A percentile compares a stretch with the other conserved stretches of the same genome.
Evolutionary conservation across 2,329 filamentous ascomycete species (phyloP).

Genomic region (Knoxdaviesia capensis): DNA sequence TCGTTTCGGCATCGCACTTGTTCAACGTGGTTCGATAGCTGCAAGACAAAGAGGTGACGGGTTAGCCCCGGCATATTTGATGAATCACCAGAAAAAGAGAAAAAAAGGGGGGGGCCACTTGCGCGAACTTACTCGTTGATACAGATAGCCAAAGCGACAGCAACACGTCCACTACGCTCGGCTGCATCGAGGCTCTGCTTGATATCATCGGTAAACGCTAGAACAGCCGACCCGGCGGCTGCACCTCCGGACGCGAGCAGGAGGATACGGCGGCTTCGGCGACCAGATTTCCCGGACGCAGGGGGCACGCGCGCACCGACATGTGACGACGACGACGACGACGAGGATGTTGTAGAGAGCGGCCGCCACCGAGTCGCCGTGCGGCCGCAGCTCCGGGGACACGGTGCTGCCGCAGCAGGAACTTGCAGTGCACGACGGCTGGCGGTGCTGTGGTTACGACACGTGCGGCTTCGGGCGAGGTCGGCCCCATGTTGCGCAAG

Average conservation of each 20-base stretch:
- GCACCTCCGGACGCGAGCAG: slow-evolving; percentile 32
- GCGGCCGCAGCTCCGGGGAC: no score
- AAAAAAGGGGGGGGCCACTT: not conserved
- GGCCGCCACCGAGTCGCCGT: no score
- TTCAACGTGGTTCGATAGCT: slow-evolving; percentile 83
- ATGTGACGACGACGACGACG: no score
- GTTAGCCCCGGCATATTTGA: not conserved
- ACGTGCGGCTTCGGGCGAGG: no score
- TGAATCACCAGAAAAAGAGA: not conserved
- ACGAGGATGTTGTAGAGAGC: no score
- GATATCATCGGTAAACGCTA: slow-evolving; percentile 46
- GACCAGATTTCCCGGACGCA: no score
- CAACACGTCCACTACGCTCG: slow-evolving; percentile 62
- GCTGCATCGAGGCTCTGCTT: slow-evolving; percentile 56
- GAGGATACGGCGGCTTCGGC: slow-evolving; percentile 11
- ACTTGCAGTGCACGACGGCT: no score
- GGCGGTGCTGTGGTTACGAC: no score
- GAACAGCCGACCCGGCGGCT: slow-evolving; percentile 22
- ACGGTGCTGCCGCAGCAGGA: no score
- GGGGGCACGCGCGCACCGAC: no score
- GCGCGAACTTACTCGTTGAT: slow-evolving; percentile 56
- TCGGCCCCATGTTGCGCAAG: no score
- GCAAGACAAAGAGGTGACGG: not conserved
- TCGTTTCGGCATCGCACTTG: slow-evolving; percentile 36
- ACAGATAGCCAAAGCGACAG: slow-evolving; percentile 52